A percentile compares a stretch with the other conserved stretches of the same genome.
These are phyloP conservation scores for Rhodotorula glutinis DNA, from an alignment of 1,284 basidiomycete species.

Conservation along the genomic window DNA sequence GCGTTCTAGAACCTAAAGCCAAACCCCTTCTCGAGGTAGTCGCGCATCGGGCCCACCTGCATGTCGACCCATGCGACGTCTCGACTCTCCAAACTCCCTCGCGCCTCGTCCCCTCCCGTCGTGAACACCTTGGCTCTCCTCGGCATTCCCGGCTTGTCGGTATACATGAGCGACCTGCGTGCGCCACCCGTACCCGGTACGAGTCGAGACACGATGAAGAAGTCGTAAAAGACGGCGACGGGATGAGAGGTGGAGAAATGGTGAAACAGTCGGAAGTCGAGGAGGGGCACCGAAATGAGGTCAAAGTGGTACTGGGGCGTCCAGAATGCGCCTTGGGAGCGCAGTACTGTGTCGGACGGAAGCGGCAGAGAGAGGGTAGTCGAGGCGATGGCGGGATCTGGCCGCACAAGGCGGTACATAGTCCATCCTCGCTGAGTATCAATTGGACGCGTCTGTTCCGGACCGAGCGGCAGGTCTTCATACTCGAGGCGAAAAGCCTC, in stretches of 20 bases:
- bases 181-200: slow-evolving; percentile 30
- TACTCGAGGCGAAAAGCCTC: slow-evolving; percentile 28
- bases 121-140: slow-evolving; percentile 30
- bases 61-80: slow-evolving; percentile 37
- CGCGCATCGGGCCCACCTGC: slow-evolving; percentile 25
- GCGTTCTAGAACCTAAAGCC: slow-evolving; percentile 14
- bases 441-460: slow-evolving; percentile 15
- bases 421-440: slow-evolving; percentile 36
- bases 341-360: background rate
- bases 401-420: slow-evolving; percentile 26
- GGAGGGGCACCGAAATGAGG: slow-evolving; percentile 19
- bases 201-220: slow-evolving; percentile 32
- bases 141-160: slow-evolving; percentile 13
- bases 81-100: slow-evolving; percentile 24
- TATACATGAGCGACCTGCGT: slow-evolving; percentile 31
- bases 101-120: slow-evolving; percentile 27
- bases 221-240: slow-evolving; percentile 21
- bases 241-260: slow-evolving; percentile 29
- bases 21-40: slow-evolving; percentile 21
- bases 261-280: slow-evolving; percentile 29
- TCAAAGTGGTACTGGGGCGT: slow-evolving; percentile 31
- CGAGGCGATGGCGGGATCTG: background rate
- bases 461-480: slow-evolving; percentile 20
- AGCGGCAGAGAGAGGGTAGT: slow-evolving; percentile 17
- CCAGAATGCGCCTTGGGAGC: slow-evolving; percentile 14